Percentiles rank a stretch among this genome's conserved stretches.
These are phyloP conservation scores for Fusarium begoniae DNA, from an alignment of 2,329 filamentous ascomycete species.

Conservation along the genomic window DNA sequence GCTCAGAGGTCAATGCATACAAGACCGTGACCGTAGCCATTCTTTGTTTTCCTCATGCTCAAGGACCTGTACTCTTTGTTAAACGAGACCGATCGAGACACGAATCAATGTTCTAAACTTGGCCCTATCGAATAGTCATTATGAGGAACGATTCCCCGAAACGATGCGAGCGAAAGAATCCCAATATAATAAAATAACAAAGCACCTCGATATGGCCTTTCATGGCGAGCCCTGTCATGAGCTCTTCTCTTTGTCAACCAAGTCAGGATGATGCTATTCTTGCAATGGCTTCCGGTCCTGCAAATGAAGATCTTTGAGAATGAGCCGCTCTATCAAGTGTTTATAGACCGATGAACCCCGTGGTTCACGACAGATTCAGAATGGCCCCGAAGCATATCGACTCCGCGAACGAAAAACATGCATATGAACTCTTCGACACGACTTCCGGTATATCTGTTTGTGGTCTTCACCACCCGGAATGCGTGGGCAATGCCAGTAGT, in stretches of 20 bases:
- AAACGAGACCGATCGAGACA: not conserved
- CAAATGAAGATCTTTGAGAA: not conserved
- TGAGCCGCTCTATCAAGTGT: not conserved
- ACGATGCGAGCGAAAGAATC: not conserved
- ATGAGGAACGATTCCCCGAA: not conserved
- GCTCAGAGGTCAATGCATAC: conserved; percentile 5
- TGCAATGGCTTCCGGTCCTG: not conserved
- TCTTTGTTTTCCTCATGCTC: conserved; percentile 14
- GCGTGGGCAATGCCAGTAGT: conserved; percentile 18
- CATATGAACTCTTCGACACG: not conserved
- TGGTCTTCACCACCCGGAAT: not conserved
- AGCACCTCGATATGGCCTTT: not conserved
- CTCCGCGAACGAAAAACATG: not conserved
- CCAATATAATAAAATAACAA: conserved; percentile 1
- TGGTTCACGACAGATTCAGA: not conserved
- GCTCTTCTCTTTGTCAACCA: conserved; percentile 20
- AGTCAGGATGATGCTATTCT: conserved; percentile 18
- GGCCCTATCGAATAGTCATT: not conserved
- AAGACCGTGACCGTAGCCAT: not conserved
- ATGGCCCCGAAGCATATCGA: conserved; percentile 13
- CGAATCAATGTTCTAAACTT: not conserved
- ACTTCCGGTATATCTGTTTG: conserved; percentile 8
- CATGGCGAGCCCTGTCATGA: not conserved
- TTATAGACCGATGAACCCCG: not conserved
- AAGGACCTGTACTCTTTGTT: conserved; percentile 12